phyloP scores from a whole-genome alignment of 805 yeast species.

The Cyberlindnera maclurae region DNA sequence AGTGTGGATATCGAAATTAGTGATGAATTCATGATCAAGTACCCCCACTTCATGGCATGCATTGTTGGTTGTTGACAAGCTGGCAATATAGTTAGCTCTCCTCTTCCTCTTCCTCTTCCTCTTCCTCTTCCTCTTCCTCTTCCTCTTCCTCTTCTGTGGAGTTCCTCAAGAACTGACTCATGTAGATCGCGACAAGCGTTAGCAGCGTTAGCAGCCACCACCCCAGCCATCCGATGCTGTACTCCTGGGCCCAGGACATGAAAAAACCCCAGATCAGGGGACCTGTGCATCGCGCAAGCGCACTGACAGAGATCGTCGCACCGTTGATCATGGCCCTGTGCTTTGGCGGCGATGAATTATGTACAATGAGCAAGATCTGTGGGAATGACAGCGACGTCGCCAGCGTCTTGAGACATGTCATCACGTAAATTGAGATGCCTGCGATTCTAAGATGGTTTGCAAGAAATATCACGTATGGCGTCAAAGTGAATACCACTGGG shows the following conservation, averaged over 20 bases:
- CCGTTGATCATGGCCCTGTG: slow-evolving; percentile 57
- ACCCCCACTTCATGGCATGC: too few relatives aligned
- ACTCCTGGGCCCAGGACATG: slow-evolving; percentile 30
- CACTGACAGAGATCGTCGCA: slow-evolving; percentile 42
- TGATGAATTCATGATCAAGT: too few relatives aligned
- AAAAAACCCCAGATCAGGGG: slow-evolving; percentile 50
- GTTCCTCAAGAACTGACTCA: slow-evolving; percentile 22
- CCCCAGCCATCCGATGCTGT: slow-evolving; percentile 25
- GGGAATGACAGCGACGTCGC: slow-evolving; percentile 45
- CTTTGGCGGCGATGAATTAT: slow-evolving; percentile 44
- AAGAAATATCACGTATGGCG: slow-evolving; percentile 44
- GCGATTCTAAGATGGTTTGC: slow-evolving; percentile 18
- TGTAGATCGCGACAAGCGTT: slow-evolving; percentile 24
- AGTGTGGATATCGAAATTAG: slow-evolving; percentile 12
- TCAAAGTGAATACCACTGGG: slow-evolving; percentile 37
- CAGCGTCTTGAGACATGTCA: slow-evolving; percentile 30
- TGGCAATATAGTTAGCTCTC: slow-evolving; percentile 28
- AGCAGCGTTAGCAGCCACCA: slow-evolving; percentile 27
- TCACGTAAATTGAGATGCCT: slow-evolving; percentile 14
- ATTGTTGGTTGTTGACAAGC: too few relatives aligned
- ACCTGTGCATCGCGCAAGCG: slow-evolving; percentile 50
- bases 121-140: neutral
- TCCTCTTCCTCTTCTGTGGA: slow-evolving; percentile 23
- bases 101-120: neutral
- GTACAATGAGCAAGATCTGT: slow-evolving; percentile 44